Conservation (phyloP, 352 stramenopile species). For the Thraustotheca clavata region DNA sequence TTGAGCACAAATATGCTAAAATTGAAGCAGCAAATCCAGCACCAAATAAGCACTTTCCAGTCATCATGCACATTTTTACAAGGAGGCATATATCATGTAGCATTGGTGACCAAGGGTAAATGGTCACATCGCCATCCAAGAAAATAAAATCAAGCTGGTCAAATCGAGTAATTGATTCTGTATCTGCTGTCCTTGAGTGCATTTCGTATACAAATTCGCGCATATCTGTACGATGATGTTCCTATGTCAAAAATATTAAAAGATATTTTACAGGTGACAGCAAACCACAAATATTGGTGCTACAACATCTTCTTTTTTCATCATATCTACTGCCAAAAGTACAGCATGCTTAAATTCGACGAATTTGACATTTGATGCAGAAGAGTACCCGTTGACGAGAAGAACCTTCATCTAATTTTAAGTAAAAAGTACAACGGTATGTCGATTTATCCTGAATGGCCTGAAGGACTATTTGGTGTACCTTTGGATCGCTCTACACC, state of each 20-base stretch:
- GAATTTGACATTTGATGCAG: conserved; percentile 35
- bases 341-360: conserved; percentile 53
- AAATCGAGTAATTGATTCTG: conserved; percentile 63
- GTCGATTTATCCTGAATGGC: conserved; percentile 52
- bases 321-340: conserved; percentile 34
- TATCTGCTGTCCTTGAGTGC: conserved; percentile 55
- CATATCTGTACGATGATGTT: conserved; percentile 49
- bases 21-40: conserved; percentile 47
- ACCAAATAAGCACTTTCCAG: conserved; percentile 70
- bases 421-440: not conserved
- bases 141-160: conserved; percentile 77
- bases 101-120: conserved; percentile 46
- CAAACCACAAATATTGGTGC: conserved; percentile 49
- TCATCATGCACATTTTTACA: conserved; percentile 85
- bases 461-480: conserved; percentile 33
- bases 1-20: conserved; percentile 62
- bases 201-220: conserved; percentile 70
- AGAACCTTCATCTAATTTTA: conserved; percentile 46
- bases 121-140: conserved; percentile 54
- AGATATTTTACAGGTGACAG: not conserved
- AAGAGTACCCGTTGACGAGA: conserved; percentile 54
- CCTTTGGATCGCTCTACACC: conserved; percentile 22
- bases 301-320: conserved; percentile 54
- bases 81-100: conserved; percentile 37
- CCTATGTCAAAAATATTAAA: conserved; percentile 26